Conservation (phyloP, 2,329 filamentous ascomycete genomes). For the Aspergillus sp. region DNA sequence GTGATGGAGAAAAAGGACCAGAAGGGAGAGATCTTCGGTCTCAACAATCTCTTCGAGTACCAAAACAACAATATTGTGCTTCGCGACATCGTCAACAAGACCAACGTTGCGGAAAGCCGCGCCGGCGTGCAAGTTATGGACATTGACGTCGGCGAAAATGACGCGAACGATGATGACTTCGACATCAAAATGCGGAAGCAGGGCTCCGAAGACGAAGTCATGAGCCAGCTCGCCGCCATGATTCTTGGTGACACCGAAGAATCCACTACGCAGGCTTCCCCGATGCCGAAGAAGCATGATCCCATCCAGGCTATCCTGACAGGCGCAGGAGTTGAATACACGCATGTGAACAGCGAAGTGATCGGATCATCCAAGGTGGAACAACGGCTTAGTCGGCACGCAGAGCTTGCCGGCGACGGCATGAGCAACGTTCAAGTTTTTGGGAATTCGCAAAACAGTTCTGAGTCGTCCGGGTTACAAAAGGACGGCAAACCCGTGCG, state of each 20-base stretch:
- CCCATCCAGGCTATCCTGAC: conserved; percentile 86
- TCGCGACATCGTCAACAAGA: conserved; percentile 97
- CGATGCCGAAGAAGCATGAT: conserved; percentile 57
- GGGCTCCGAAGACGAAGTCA: conserved; percentile 63
- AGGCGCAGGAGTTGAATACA: conserved; percentile 87
- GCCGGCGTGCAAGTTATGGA: conserved; percentile 79
- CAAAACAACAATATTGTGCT: conserved; percentile 76
- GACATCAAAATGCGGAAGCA: conserved; percentile 14
- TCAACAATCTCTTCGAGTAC: conserved; percentile 82
- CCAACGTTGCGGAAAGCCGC: conserved; percentile 90
- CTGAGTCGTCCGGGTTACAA: conserved; percentile 13
- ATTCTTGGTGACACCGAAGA: conserved; percentile 47
- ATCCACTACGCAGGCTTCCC: conserved; percentile 15
- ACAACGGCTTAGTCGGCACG: conserved; percentile 74
- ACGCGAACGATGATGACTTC: conserved; percentile 50
- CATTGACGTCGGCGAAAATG: conserved; percentile 66
- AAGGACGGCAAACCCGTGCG: conserved; percentile 46
- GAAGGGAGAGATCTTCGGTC: conserved; percentile 91
- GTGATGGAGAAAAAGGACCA: conserved; percentile 80
- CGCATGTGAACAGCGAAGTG: conserved; percentile 94
- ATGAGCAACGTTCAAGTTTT: conserved; percentile 37
- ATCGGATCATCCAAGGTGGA: conserved; percentile 92
- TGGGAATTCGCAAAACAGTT: conserved; percentile 15
- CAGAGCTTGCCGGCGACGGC: conserved; percentile 50
- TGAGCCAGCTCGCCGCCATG: conserved; percentile 69